Percentiles rank a stretch among this genome's conserved stretches.
Evolutionary conservation across 169 alveolate genomes (phyloP).

Genomic region (Cytauxzoon felis): DNA sequence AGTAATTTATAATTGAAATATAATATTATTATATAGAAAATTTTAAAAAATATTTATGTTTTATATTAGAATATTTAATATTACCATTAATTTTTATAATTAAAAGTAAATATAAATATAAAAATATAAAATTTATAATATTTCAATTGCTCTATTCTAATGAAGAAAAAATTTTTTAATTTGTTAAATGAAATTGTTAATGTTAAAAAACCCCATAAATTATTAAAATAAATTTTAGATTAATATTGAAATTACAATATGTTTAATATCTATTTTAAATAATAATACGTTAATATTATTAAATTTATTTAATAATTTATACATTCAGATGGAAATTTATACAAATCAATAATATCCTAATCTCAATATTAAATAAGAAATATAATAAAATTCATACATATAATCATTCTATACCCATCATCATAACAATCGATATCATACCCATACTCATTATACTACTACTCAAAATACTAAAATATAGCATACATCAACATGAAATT

Average conservation of each 20-base stretch:
- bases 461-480: too few relatives aligned
- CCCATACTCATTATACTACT: too few relatives aligned
- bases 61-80: neutral
- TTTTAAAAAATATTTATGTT: neutral
- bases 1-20: neutral
- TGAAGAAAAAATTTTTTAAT: neutral
- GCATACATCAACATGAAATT: too few relatives aligned
- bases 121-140: neutral
- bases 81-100: neutral
- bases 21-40: neutral
- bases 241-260: neutral
- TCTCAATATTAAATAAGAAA: too few relatives aligned
- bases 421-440: too few relatives aligned
- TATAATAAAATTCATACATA: too few relatives aligned
- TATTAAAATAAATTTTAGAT: neutral
- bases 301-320: too few relatives aligned
- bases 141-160: neutral
- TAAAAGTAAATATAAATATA: neutral
- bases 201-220: too few relatives aligned
- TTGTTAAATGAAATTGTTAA: neutral
- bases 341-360: too few relatives aligned
- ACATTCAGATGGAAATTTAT: too few relatives aligned
- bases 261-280: neutral
- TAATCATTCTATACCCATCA: too few relatives aligned
- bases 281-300: too few relatives aligned